Evolutionary conservation across 1,284 basidiomycete species (phyloP).

Genomic region (Pyrrhoderma lamaoense): DNA sequence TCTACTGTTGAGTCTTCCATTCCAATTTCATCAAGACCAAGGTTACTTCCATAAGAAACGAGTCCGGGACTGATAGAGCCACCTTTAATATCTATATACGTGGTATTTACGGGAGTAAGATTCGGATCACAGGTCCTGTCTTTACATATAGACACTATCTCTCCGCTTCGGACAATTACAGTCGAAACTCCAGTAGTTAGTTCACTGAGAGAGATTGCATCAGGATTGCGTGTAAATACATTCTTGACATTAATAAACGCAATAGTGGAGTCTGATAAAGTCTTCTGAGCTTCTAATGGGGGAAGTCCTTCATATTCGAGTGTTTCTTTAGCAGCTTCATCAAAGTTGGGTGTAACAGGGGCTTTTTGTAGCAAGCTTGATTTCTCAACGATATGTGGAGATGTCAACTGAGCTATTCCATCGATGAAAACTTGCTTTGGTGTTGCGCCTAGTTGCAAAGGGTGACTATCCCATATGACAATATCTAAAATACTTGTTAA

Average conservation of each 20-base stretch:
- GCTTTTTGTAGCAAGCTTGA: conserved; percentile 18
- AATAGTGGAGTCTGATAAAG: conserved; percentile 28
- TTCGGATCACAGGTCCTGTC: conserved; percentile 19
- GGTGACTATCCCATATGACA: conserved; percentile 49
- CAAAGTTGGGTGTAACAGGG: conserved; percentile 22
- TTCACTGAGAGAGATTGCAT: conserved; percentile 22
- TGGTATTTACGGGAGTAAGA: conserved; percentile 18
- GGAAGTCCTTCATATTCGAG: conserved; percentile 25
- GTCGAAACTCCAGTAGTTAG: conserved; percentile 20
- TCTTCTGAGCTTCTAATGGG: conserved; percentile 18
- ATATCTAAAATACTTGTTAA: conserved; percentile 31
- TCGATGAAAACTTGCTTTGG: conserved; percentile 30
- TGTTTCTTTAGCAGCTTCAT: conserved; percentile 21
- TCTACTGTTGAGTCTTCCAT: conserved; percentile 64
- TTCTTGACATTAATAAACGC: conserved; percentile 56
- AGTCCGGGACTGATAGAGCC: conserved; percentile 52
- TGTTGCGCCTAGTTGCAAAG: conserved; percentile 34
- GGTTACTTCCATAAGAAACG: conserved; percentile 49
- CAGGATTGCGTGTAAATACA: conserved; percentile 34
- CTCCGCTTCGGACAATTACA: conserved; percentile 36
- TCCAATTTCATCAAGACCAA: conserved; percentile 56
- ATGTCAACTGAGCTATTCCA: conserved; percentile 19
- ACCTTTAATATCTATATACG: conserved; percentile 41
- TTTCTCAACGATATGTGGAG: conserved; percentile 17
- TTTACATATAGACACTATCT: conserved; percentile 25